phyloP scores from a whole-genome alignment of 352 stramenopile genomes.

The Phytopythium aichiense region DNA sequence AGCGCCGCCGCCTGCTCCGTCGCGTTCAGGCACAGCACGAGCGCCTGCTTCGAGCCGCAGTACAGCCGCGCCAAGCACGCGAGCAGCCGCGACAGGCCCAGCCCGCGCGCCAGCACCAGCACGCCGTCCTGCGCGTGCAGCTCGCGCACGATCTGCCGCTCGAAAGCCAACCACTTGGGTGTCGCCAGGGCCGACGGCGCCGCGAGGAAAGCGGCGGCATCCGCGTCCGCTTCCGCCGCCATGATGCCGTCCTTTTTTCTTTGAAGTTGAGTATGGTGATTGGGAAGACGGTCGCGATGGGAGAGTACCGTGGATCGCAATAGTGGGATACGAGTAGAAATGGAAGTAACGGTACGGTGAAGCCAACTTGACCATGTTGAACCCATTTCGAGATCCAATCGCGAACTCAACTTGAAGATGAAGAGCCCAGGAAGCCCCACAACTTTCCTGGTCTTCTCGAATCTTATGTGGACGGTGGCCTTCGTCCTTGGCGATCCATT shows the following conservation, averaged over 20 bases:
- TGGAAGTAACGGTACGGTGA: no score
- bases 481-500: no score
- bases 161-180: constrained; percentile 67
- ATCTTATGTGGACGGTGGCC: no score
- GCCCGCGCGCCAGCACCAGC: constrained; percentile 89
- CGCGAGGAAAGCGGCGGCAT: background rate
- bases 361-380: no score
- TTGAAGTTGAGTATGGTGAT: background rate
- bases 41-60: constrained; percentile 54
- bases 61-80: constrained; percentile 92
- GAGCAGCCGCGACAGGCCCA: constrained; percentile 86
- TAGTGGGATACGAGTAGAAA: no score
- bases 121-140: constrained; percentile 86
- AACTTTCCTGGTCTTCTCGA: no score
- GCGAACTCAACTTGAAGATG: no score
- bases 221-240: background rate
- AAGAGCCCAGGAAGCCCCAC: no score
- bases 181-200: constrained; percentile 13
- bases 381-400: no score
- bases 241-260: background rate
- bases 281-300: background rate
- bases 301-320: no score
- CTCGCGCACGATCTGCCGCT: constrained; percentile 67
- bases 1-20: constrained; percentile 83
- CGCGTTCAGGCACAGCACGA: constrained; percentile 92